Evolutionary conservation across 2,329 filamentous ascomycete genomes (phyloP), one percentile per base, ranked within the genome.

Genomic region (Neonectria ditissima): DNA sequence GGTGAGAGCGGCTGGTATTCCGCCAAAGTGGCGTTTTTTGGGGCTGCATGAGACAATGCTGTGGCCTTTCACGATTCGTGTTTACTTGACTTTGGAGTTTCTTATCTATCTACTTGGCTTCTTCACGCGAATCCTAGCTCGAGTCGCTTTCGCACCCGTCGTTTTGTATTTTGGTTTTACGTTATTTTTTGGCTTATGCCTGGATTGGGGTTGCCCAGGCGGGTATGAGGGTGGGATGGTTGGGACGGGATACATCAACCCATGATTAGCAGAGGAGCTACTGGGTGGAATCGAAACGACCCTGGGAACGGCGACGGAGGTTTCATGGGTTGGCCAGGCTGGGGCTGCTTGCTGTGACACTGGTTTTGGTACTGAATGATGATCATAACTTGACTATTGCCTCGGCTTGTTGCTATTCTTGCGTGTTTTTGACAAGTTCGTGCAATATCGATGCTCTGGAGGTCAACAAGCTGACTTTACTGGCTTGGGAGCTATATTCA

Each of bases 1-100:
- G 75, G 78, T 78, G 78, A 79, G 77, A 79, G 77, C 76, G 76
- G 74, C 75, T 76, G 69, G 76, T 69, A 69, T 66, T 67, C 70
- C 70, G 70, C 70, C 54, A 62, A 44, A 63, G 62, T 67, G 70
- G 70, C 70, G 69, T 73, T 73, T 73, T 69, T 50, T 55, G 59
- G 62, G 64, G 50, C 62, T 56, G 57, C 61, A 62, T 59, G 55
- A 51, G 9, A 61, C 55, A 54, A 54, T 39, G 56, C 16, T 55
- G 55, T 39, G 61, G 51, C 55, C 30, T 54, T 57, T 60, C 47
- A 28, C 54, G 55, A 24, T 45, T 65, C 30, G 32, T 34, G 14
- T 3, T 37, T 37, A 59, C 57, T 56, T 48, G 48, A 41, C 5
- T 28, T 45, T 52, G 44, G 39, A 62, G 43, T 43, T 47, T 59